phyloP scores from a whole-genome alignment of 371 early-diverging fungal genomes.

The Mucor lusitanicus region DNA sequence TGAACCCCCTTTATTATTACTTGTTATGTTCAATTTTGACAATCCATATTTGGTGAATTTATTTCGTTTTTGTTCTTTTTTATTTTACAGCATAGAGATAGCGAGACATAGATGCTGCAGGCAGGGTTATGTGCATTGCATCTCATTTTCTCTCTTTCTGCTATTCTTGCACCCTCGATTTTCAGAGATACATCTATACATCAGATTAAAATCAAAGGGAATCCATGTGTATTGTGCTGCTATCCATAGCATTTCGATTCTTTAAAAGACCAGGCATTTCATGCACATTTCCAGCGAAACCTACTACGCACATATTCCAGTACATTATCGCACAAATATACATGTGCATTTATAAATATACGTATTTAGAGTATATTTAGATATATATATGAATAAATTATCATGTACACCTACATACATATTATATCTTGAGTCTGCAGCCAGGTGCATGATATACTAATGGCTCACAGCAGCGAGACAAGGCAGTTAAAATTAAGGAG shows the following conservation, averaged over 20 bases:
- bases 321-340: neutral
- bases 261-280: neutral
- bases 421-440: conserved; percentile 64
- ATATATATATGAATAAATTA: conserved; percentile 1
- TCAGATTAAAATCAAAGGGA: neutral
- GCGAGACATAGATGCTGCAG: conserved; percentile 9
- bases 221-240: neutral
- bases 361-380: neutral
- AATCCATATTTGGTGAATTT: conserved; percentile 31
- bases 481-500: neutral
- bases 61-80: conserved; percentile 27
- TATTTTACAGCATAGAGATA: neutral
- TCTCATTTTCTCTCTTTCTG: neutral
- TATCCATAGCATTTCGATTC: too few relatives aligned
- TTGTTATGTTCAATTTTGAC: conserved; percentile 29
- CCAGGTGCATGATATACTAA: conserved; percentile 60
- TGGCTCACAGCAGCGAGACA: neutral
- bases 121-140: conserved; percentile 23
- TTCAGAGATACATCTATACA: neutral
- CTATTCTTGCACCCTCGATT: neutral
- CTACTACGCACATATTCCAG: neutral
- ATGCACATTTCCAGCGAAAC: neutral
- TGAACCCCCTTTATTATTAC: conserved; percentile 29
- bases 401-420: conserved; percentile 52
- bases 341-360: neutral